phyloP scores from a whole-genome alignment of 2,329 filamentous ascomycete genomes.

The Macrophomina phaseolina region DNA sequence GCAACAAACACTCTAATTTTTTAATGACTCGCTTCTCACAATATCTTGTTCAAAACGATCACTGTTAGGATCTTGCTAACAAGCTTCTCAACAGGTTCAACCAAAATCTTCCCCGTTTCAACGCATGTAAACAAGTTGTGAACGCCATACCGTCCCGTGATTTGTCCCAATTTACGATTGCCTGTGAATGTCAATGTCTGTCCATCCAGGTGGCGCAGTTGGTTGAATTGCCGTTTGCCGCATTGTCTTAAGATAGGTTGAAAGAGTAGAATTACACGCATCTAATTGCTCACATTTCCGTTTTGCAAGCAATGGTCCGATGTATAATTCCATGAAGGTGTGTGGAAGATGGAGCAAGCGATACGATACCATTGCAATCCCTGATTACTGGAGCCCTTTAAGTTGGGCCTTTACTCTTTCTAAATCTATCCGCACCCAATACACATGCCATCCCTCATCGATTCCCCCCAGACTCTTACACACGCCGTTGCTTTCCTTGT shows the following conservation, averaged over 20 bases:
- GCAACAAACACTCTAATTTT: constrained; percentile 73
- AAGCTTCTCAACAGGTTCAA: neutral
- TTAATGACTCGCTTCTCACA: constrained; percentile 58
- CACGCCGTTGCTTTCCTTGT: constrained; percentile 65
- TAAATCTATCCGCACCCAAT: constrained; percentile 61
- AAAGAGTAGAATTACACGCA: too few relatives aligned
- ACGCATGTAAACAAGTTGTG: too few relatives aligned
- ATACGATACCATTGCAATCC: neutral
- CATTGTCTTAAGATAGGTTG: too few relatives aligned
- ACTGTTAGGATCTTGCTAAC: neutral
- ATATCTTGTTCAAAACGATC: neutral
- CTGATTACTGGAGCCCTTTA: neutral
- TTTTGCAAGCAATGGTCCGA: too few relatives aligned
- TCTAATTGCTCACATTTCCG: too few relatives aligned
- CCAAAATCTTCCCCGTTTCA: neutral
- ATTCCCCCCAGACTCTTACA: constrained; percentile 66
- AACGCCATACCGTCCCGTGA: neutral
- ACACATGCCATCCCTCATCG: constrained; percentile 58
- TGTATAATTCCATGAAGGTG: too few relatives aligned
- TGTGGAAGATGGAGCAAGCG: too few relatives aligned
- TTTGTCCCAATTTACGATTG: too few relatives aligned
- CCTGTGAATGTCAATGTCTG: too few relatives aligned
- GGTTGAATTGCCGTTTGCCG: too few relatives aligned
- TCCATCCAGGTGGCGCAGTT: too few relatives aligned
- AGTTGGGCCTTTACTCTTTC: neutral